Base-by-base conservation (phyloP, 1,284 basidiomycete species). In the Sparassis latifolia region DNA sequence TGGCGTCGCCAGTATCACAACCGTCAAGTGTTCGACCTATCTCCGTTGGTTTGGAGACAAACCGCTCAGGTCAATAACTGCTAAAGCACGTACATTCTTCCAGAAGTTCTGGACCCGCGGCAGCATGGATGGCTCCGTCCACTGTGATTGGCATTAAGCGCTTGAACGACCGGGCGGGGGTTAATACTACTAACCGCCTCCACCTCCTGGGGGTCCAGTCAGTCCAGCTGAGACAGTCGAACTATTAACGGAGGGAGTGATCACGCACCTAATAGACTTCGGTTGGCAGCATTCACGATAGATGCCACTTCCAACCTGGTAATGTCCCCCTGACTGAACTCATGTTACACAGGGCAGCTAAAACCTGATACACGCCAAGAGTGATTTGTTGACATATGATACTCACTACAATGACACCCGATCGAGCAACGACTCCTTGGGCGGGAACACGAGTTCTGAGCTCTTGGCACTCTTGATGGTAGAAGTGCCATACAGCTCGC, bases 231-330 rank as follows among this genome's bases (percentile, higher is more conserved):
- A 37, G 35, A 37, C 12, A 37, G 20, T 20, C 20, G 20, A 20
- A 20, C 20, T 20, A 20, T 20, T 12, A 12, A 12, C 35, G 35
- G 35, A 37, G 7, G 7, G 35, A 37, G 46, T 47, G 44, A 43
- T 7, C 29, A 69, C 72, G 39, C 63, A 78, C 92, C 92, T 40
- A 89, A 73, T 29, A 96, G 71, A 41, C 78, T 79, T 47, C 74
- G 74, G 65, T 94, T 93, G 3, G 92, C 92, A 5, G 92, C 93
- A 62, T 95, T 96, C 47, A 95, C 92, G 52, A 96, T 89, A 30
- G 83, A 77, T 63, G 92, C 89, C 6, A 89, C 69, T 45, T 81
- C 70, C 30, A 92, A 65, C 52, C 73, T 71, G 5, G 89, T 92
- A 54, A 92, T 90, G 64, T 92, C 86, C 39, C 86, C 88, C 61